These are phyloP conservation scores for sunflower (Helianthus annuus) DNA, from an alignment of 129 eudicot species.

Conservation along the genomic window DNA sequence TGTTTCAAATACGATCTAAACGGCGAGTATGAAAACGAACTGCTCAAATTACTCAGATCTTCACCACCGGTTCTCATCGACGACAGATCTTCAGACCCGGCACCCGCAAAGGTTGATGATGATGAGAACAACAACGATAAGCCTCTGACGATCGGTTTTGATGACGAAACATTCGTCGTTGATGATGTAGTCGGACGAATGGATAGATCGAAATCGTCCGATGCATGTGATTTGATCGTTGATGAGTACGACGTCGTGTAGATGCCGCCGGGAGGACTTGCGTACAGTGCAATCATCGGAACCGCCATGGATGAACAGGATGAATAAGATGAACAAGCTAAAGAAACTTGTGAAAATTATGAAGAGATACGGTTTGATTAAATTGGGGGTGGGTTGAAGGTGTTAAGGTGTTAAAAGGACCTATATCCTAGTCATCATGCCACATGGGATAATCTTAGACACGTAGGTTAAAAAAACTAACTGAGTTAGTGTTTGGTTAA, in stretches of 20 bases:
- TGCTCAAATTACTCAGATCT: slow-evolving; percentile 38
- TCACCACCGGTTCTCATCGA: slow-evolving; percentile 34
- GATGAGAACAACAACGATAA: too few species aligned
- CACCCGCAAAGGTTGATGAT: too few species aligned
- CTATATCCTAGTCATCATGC: too few species aligned
- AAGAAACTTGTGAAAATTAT: too few species aligned
- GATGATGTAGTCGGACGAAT: slow-evolving; percentile 51
- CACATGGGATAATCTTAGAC: too few species aligned
- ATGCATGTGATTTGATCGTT: background rate
- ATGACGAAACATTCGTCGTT: slow-evolving; percentile 48
- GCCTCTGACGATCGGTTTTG: slow-evolving; percentile 61
- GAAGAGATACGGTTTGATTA: too few species aligned
- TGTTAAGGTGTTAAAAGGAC: too few species aligned
- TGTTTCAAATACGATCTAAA: slow-evolving; percentile 68
- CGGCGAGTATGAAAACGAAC: slow-evolving; percentile 59
- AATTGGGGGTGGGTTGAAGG: too few species aligned
- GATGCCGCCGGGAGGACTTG: slow-evolving; percentile 65
- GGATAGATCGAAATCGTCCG: slow-evolving; percentile 57
- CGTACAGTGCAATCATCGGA: slow-evolving; percentile 77
- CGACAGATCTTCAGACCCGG: slow-evolving; percentile 58
- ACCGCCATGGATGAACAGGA: slow-evolving; percentile 61
- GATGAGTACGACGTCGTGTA: slow-evolving; percentile 29
- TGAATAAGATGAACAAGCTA: background rate
- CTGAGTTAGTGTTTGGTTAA: too few species aligned
- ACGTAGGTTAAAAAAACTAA: too few species aligned